Evolutionary conservation across 2,329 filamentous ascomycete species (phyloP).

Genomic region (Cladophialophora psammophila): DNA sequence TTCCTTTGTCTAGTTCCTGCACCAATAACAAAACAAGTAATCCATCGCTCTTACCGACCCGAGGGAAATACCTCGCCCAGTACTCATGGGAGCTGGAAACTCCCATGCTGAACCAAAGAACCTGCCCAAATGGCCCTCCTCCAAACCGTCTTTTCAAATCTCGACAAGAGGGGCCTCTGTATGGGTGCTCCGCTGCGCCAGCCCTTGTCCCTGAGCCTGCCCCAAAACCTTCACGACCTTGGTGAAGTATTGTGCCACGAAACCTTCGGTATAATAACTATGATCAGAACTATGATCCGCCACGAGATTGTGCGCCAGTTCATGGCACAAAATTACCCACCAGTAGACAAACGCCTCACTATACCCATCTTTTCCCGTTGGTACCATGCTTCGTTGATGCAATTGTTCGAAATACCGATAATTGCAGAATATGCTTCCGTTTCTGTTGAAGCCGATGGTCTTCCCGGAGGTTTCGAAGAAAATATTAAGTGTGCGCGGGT

Average conservation of each 20-base stretch:
- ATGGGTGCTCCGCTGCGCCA: neutral
- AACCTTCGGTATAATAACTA: slow-evolving; percentile 73
- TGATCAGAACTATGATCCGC: slow-evolving; percentile 77
- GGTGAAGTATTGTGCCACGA: slow-evolving; percentile 41
- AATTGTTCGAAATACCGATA: slow-evolving; percentile 83
- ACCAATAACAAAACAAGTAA: neutral
- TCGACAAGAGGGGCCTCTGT: slow-evolving; percentile 21
- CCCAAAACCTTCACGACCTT: slow-evolving; percentile 33
- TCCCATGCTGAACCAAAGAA: neutral
- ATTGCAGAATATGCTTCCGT: slow-evolving; percentile 92
- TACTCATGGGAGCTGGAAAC: no score
- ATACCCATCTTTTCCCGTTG: slow-evolving; percentile 55
- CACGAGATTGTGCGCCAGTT: slow-evolving; percentile 93
- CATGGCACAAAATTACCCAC: slow-evolving; percentile 96
- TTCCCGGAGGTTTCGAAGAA: slow-evolving; percentile 81
- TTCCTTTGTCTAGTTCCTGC: neutral
- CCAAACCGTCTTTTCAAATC: slow-evolving; percentile 13
- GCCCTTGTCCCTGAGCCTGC: slow-evolving; percentile 8
- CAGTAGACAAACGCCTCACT: slow-evolving; percentile 81
- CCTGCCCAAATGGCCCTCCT: neutral
- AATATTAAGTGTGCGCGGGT: slow-evolving; percentile 75
- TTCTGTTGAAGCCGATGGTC: slow-evolving; percentile 91
- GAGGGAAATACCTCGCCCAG: neutral
- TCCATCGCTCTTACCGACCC: neutral
- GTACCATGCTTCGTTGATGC: slow-evolving; percentile 64